Evolutionary conservation across 768 basidiomycete genomes (phyloP).

Genomic region (Favolaschia claudopus): DNA sequence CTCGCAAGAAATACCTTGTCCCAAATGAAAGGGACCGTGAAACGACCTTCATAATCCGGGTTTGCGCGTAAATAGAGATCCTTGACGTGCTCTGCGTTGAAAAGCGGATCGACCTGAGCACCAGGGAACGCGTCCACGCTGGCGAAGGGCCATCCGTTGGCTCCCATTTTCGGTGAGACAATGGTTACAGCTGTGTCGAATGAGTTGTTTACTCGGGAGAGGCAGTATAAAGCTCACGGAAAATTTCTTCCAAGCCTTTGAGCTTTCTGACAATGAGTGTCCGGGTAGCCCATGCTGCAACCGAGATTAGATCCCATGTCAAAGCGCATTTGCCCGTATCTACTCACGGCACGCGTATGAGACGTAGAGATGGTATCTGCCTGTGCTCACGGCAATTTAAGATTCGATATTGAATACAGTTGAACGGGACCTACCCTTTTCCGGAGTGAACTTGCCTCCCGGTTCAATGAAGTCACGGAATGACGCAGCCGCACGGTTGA

Average conservation of each 20-base stretch:
- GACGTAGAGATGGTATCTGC: slow-evolving; percentile 76
- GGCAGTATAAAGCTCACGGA: slow-evolving; percentile 59
- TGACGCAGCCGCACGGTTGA: slow-evolving; percentile 53
- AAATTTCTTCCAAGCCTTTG: slow-evolving; percentile 88
- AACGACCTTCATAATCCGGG: slow-evolving; percentile 76
- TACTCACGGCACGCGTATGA: slow-evolving; percentile 67
- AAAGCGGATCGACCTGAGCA: slow-evolving; percentile 79
- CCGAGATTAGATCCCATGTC: not conserved
- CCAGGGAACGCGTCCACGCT: slow-evolving; percentile 71
- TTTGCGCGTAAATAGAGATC: slow-evolving; percentile 86
- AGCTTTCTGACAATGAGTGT: slow-evolving; percentile 88
- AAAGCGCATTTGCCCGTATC: too few species aligned
- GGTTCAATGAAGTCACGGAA: slow-evolving; percentile 58
- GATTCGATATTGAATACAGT: not conserved
- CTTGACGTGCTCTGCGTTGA: slow-evolving; percentile 72
- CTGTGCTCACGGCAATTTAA: slow-evolving; percentile 40
- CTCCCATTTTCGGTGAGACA: slow-evolving; percentile 88
- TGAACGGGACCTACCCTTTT: slow-evolving; percentile 56
- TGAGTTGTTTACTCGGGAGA: not conserved
- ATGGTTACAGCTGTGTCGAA: slow-evolving; percentile 67
- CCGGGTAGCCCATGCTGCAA: slow-evolving; percentile 89
- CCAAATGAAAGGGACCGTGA: slow-evolving; percentile 92
- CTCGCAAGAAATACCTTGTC: slow-evolving; percentile 77
- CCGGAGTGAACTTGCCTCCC: slow-evolving; percentile 63
- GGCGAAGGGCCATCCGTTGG: slow-evolving; percentile 88